A percentile compares a stretch with the other conserved stretches of the same genome.
Evolutionary conservation across 2,329 filamentous ascomycete genomes (phyloP).

Genomic region (Diaporthe capsici): DNA sequence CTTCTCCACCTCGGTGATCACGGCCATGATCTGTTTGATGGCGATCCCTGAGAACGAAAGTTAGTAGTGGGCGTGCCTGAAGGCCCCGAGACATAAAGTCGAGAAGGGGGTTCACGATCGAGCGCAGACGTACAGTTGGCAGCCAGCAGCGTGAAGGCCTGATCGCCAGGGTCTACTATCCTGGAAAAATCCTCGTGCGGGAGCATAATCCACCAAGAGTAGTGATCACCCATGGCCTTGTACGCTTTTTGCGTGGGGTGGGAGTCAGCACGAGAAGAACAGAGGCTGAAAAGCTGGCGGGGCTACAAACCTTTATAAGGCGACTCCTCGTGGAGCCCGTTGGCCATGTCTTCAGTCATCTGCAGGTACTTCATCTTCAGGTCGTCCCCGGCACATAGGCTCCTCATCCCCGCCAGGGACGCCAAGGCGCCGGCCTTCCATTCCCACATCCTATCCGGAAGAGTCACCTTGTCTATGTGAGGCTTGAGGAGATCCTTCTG

Average conservation of each 20-base stretch:
- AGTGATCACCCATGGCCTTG: slow-evolving; percentile 63
- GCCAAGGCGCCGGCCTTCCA: slow-evolving; percentile 63
- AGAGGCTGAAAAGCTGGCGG: background rate
- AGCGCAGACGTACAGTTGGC: slow-evolving; percentile 58
- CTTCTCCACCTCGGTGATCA: slow-evolving; percentile 60
- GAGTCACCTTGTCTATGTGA: slow-evolving; percentile 54
- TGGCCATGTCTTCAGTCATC: slow-evolving; percentile 61
- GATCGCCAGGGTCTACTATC: slow-evolving; percentile 62
- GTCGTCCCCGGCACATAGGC: slow-evolving; percentile 56
- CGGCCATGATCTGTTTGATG: slow-evolving; percentile 67
- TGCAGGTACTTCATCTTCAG: slow-evolving; percentile 63
- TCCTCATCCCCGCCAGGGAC: slow-evolving; percentile 58
- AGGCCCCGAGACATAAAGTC: background rate
- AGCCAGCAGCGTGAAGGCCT: slow-evolving; percentile 62
- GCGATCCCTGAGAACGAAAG: slow-evolving; percentile 53
- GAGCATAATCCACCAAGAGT: slow-evolving; percentile 71
- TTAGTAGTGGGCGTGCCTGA: background rate
- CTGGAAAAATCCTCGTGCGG: slow-evolving; percentile 66
- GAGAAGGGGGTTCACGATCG: background rate
- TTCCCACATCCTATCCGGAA: slow-evolving; percentile 60
- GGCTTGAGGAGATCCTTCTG: slow-evolving; percentile 59
- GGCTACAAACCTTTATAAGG: slow-evolving; percentile 63
- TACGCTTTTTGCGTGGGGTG: slow-evolving; percentile 57
- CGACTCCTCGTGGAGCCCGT: slow-evolving; percentile 65
- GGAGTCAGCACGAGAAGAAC: background rate